Conservation (phyloP, 2,329 filamentous ascomycete genomes). For the Geosmithia morbida region DNA sequence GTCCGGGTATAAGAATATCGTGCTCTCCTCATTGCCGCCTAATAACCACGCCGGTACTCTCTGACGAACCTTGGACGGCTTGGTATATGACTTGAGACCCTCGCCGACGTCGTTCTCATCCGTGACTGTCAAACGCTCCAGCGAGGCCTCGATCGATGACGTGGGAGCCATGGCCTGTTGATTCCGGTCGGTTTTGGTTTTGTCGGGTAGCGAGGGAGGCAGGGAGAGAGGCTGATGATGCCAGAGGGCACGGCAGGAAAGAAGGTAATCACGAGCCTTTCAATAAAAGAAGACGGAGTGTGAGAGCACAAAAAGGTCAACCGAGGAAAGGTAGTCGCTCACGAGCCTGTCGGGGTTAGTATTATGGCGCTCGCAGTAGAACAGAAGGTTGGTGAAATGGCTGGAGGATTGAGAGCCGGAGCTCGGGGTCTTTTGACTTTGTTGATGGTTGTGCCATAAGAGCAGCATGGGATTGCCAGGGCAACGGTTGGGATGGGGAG, state of each 20-base stretch:
- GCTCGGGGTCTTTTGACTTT: too few relatives aligned
- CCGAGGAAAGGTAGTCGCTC: background rate
- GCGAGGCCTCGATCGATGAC: constrained; percentile 61
- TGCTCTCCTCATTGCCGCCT: background rate
- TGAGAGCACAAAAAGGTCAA: background rate
- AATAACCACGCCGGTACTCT: too few relatives aligned
- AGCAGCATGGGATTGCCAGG: too few relatives aligned
- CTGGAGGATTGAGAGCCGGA: too few relatives aligned
- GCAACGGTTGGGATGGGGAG: too few relatives aligned
- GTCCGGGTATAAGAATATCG: background rate
- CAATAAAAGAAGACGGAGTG: background rate
- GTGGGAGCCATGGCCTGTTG: constrained; percentile 49
- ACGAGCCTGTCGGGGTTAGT: too few relatives aligned
- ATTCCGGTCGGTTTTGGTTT: background rate
- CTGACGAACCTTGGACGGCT: constrained; percentile 54
- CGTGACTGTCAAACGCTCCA: constrained; percentile 79
- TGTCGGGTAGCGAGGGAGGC: background rate
- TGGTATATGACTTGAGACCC: constrained; percentile 33
- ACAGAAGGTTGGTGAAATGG: too few relatives aligned
- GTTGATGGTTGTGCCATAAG: too few relatives aligned
- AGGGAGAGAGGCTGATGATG: background rate
- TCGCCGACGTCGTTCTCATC: constrained; percentile 62
- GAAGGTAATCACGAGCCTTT: too few relatives aligned
- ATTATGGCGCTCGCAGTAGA: too few relatives aligned
- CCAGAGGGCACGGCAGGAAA: too few relatives aligned